Percentiles rank a stretch among this genome's conserved stretches.
These are phyloP conservation scores for Carnegiea gigantea DNA, from an alignment of 179 eudicot genomes.

Conservation along the genomic window DNA sequence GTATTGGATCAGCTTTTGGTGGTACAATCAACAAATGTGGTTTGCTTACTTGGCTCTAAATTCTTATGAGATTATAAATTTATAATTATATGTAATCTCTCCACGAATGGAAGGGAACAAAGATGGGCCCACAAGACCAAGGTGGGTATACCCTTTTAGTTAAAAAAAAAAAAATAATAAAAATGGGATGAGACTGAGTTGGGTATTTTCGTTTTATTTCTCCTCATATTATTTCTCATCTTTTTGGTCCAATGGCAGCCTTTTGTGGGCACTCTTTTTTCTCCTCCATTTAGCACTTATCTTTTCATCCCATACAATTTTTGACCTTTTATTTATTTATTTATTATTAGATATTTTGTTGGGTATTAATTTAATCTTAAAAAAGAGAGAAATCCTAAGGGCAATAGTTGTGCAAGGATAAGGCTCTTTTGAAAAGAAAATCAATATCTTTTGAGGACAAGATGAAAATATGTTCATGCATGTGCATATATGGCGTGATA, in stretches of 20 bases:
- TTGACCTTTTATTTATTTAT: neutral
- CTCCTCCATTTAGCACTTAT: neutral
- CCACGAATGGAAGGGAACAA: neutral
- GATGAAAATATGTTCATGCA: too few relatives aligned
- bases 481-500: too few relatives aligned
- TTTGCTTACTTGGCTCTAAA: neutral
- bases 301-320: neutral
- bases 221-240: neutral
- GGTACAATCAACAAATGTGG: neutral
- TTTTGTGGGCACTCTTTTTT: neutral
- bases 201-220: conserved; percentile 20
- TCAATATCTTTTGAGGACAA: too few relatives aligned
- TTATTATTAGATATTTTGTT: neutral
- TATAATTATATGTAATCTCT: neutral
- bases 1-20: neutral
- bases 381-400: too few relatives aligned
- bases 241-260: conserved; percentile 23
- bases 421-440: too few relatives aligned
- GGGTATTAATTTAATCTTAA: too few relatives aligned
- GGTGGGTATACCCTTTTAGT: neutral
- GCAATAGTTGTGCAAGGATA: too few relatives aligned
- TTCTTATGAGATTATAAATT: neutral
- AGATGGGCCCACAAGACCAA: neutral
- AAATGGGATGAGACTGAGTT: conserved; percentile 25
- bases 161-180: conserved; percentile 13